A percentile compares a stretch with the other conserved stretches of the same genome.
Evolutionary conservation across 176 grass and related monocot species (phyloP).

Genomic region (bread wheat (Triticum aestivum)): IWGSC_CS_RefSeq_v2.1 NC_057801.1:41954900-41955399

Average conservation of each 20-base stretch:
- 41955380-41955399: background rate
- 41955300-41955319: background rate
- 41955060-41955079: background rate
- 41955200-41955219: background rate
- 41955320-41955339: background rate
- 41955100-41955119: background rate
- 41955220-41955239: background rate
- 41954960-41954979: background rate
- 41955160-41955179: no score
- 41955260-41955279: background rate
- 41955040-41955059: background rate
- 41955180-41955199: no score
- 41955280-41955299: background rate
- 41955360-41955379: background rate
- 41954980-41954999: background rate
- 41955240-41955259: background rate
- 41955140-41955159: no score
- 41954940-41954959: background rate
- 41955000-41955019: slow-evolving; percentile 21
- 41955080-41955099: background rate
- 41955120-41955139: background rate
- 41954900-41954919: background rate
- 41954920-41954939: background rate
- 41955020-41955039: slow-evolving; percentile 20
- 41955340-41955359: background rate